Evolutionary conservation across 1,284 basidiomycete genomes (phyloP), one percentile per base, ranked within the genome.

Genomic region (Tremellales sp.): DNA sequence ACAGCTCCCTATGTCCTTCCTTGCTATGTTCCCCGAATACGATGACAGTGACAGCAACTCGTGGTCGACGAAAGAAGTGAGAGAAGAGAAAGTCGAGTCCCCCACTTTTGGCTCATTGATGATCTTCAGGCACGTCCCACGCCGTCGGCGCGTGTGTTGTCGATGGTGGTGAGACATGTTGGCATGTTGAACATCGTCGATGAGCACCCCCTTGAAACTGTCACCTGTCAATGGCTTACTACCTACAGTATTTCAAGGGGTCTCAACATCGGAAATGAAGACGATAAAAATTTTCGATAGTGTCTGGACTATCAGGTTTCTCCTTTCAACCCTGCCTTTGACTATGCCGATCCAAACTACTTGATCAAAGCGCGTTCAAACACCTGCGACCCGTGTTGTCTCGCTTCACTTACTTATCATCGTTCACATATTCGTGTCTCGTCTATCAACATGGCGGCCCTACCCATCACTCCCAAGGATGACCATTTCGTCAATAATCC

Each of bases 381-480:
- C 23, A 42, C 25, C 13, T 25, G 17, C 12, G 23, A 26, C 43
- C 8, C 21, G 7, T 15, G 13, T 7, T 13, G 5, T 15, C 27
- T 13, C 37, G 15, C 5, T 17, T 12, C 39, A 23, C 13, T 17
- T 8, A 22, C 21, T 4, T 23, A 19, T 24, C 15, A 22, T 29
- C 42, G 35, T 29, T 22, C 43, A 35, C 43, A 27, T n/a, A n/a
- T n/a, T n/a, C n/a, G 23, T 26, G 19, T 24, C 23, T n/a, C n/a
- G 15, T 22, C 24, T 11, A 8, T 22, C 13, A 19, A 12, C 40
- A 48, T 23, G 15, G 25, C 22, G 3, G 57, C 56, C 53, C 8
- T 15, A 15, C 53, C 60, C 5, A 52, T 57, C 36, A 58, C 60
- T 17, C 56, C 56, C 15, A n/a, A 45, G 17, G 58, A 62, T 44